Percentiles rank a stretch among this genome's conserved stretches.
Evolutionary conservation across 352 stramenopile species (phyloP).

Genomic region (Phytophthora brassicae): DNA sequence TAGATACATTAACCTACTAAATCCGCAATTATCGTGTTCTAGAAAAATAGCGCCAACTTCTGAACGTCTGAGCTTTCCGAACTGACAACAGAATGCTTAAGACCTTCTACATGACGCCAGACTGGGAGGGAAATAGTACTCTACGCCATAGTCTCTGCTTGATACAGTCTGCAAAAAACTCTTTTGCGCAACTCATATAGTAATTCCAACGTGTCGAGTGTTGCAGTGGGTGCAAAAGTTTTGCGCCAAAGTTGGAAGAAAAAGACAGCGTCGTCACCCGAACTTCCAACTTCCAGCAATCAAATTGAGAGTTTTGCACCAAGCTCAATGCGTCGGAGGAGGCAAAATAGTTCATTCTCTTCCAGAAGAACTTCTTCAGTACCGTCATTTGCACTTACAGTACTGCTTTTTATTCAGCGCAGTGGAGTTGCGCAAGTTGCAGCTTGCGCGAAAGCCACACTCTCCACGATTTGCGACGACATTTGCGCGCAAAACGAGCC

Average conservation of each 20-base stretch:
- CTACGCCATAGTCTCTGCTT: not conserved
- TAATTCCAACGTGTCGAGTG: not conserved
- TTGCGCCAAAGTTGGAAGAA: slow-evolving; percentile 27
- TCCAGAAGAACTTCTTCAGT: too few species aligned
- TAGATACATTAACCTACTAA: too few species aligned
- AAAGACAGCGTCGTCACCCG: slow-evolving; percentile 27
- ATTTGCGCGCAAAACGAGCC: slow-evolving; percentile 47
- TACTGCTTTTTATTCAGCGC: slow-evolving; percentile 26
- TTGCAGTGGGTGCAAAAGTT: slow-evolving; percentile 22
- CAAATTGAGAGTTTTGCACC: slow-evolving; percentile 19
- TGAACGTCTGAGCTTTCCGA: slow-evolving; percentile 13
- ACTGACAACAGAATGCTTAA: slow-evolving; percentile 19
- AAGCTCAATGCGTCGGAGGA: slow-evolving; percentile 18
- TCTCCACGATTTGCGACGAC: slow-evolving; percentile 50
- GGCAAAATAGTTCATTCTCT: too few species aligned
- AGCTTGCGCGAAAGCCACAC: slow-evolving; percentile 25
- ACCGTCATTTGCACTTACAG: not conserved
- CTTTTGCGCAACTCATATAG: not conserved
- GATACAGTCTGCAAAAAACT: not conserved
- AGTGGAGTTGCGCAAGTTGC: not conserved
- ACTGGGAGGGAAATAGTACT: not conserved
- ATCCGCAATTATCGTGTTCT: not conserved
- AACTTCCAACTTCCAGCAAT: slow-evolving; percentile 10
- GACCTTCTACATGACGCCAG: slow-evolving; percentile 19
- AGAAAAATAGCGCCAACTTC: slow-evolving; percentile 5